Conservation (phyloP, 495 filamentous ascomycete species). For the Trichocladium uniseriatum region DNA sequence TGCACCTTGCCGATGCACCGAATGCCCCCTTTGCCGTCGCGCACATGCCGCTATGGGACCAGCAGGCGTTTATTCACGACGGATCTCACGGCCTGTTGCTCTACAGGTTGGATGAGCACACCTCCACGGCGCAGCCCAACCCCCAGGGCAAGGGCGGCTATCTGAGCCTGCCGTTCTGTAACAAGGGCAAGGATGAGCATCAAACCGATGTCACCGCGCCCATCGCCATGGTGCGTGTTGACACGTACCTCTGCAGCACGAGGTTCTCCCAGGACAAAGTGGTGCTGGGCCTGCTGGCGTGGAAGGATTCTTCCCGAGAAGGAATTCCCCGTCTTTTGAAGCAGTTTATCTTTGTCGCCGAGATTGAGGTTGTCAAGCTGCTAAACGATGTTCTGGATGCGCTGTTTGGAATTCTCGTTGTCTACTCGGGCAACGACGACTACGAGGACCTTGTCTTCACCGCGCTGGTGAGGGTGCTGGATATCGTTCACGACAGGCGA, state of each 20-base stretch:
- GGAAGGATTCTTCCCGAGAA: slow-evolving; percentile 63
- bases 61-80: slow-evolving; percentile 83
- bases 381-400: slow-evolving; percentile 84
- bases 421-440: slow-evolving; percentile 80
- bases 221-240: slow-evolving; percentile 61
- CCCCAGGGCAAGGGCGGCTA: slow-evolving; percentile 68
- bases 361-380: slow-evolving; percentile 95
- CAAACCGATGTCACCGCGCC: slow-evolving; percentile 69
- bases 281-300: slow-evolving; percentile 72
- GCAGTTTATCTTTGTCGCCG: slow-evolving; percentile 82
- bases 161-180: slow-evolving; percentile 68
- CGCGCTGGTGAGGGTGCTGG: slow-evolving; percentile 77
- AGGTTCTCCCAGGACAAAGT: slow-evolving; percentile 89
- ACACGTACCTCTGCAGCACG: slow-evolving; percentile 92
- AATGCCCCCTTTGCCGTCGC: slow-evolving; percentile 80
- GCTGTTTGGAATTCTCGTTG: slow-evolving; percentile 81
- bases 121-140: slow-evolving; percentile 42
- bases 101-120: slow-evolving; percentile 85
- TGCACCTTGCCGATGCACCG: slow-evolving; percentile 78
- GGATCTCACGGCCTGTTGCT: slow-evolving; percentile 72
- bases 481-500: slow-evolving; percentile 87
- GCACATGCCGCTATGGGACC: slow-evolving; percentile 90
- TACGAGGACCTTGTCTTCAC: slow-evolving; percentile 90
- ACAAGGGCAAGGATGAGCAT: slow-evolving; percentile 53
- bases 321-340: slow-evolving; percentile 66